Base-by-base conservation (phyloP, 352 stramenopile species). In the Globisporangium okanoganense region DNA sequence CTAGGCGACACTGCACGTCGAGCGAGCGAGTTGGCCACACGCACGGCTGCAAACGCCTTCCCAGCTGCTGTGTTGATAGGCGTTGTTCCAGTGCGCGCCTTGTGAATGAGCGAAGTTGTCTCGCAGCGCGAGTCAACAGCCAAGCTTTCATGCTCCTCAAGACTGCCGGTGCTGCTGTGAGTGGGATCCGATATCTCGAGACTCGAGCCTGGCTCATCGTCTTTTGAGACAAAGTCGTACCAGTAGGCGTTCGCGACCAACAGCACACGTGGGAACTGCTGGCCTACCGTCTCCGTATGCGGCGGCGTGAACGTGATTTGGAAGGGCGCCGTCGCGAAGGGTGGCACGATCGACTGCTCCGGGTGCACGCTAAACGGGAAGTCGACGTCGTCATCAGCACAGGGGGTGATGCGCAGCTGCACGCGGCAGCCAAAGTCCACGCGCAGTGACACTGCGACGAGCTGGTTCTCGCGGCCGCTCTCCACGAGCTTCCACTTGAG, bases 41-140 rank as follows among this genome's bases (percentile, higher is more conserved):
- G 80, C 13, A 94, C 85, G 13, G 78, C 85, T 36, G 81, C 63
- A 41, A 94, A 77, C 0, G 85, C 85, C 52, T 92, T 94, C 20
- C 85, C 85, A 6, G 78, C 83, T 8, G 80, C 45, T 54, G 47
- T 62, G 13, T 3, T 65, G 33, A 3, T 63, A 22, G n/a, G 41
- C 22, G 2, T 47, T 29, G 38, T 33, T 6, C 29, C 29, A 33
- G 29, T 59, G 25, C 18, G 49, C 20, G 43, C 43, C 4, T 49
- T 47, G 48, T 20, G 48, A 16, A 47, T 67, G 35, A 41, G 24
- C 18, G 54, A 56, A 22, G 54, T 41, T 10, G 52, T 33, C 43
- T 65, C 55, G 1, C 63, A 63, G 33, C 36, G 62, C 43, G 45
- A 60, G 16, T 64, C 62, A 6, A 25, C 24, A 1, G 31, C 36